Evolutionary conservation across 352 stramenopile species (phyloP), one percentile per base, ranked within the genome.

Genomic region (Phytophthora palmivora): DNA sequence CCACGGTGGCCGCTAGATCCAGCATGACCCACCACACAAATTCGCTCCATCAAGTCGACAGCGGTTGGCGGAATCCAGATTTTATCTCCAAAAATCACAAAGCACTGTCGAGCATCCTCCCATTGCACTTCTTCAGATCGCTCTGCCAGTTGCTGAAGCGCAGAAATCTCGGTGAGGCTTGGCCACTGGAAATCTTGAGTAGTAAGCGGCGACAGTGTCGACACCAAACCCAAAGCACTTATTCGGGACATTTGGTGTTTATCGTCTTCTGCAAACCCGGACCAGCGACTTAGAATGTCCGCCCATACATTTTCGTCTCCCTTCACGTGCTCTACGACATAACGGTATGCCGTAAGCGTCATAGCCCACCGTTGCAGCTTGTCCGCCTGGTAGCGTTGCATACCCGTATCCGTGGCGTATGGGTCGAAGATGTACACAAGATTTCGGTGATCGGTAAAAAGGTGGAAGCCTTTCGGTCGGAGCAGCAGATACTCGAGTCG

Each of bases 21-120:
- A 0, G 60, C 69, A 53, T 76, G 69, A 0, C 42, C 65, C 0
- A 82, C 28, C 0, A 81, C 62, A 51, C 58, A 70, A 1, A 76
- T 44, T 0, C 69, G n/a, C n/a, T n/a, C n/a, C n/a, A n/a, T n/a
- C n/a, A n/a, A n/a, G n/a, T n/a, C n/a, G n/a, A n/a, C n/a, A n/a
- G n/a, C n/a, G n/a, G 50, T 19, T 69, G 57, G 14, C 69, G 16
- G 8, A n/a, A n/a, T n/a, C n/a, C n/a, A 64, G 33, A 11, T 42
- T 41, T 11, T 34, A 9, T 32, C 30, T 4, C 14, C 36, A 4
- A 26, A n/a, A 12, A 49, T 3, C 11, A 49, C 22, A 19, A 44
- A 54, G 15, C 43, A 58, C 3, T 15, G 15, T 33, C 24, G 5
- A 2, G 44, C 21, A 0, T 28, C 8, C 11, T 14, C 44, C 54